Evolutionary conservation across 2,329 filamentous ascomycete species (phyloP).

Genomic region (Penicillium vulpinum): DNA sequence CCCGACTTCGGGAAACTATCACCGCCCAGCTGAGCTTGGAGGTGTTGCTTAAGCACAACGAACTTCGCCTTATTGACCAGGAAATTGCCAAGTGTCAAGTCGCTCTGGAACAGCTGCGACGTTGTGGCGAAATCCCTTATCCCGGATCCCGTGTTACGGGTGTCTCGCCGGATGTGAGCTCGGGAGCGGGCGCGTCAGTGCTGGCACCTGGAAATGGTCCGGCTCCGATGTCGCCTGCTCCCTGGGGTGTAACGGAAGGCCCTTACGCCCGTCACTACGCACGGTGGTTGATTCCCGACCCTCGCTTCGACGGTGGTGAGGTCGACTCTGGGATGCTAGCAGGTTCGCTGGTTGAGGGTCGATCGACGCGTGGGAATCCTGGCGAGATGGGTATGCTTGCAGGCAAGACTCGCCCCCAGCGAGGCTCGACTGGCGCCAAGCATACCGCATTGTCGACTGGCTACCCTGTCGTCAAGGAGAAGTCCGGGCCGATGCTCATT

Average conservation of each 20-base stretch:
- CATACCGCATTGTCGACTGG: conserved; percentile 69
- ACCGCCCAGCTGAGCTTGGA: conserved; percentile 87
- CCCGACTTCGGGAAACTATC: conserved; percentile 68
- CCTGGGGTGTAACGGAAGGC: conserved; percentile 87
- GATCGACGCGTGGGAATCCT: conserved; percentile 75
- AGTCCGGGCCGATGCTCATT: conserved; percentile 77
- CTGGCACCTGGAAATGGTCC: conserved; percentile 61
- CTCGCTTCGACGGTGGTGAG: conserved; percentile 71
- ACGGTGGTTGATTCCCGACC: conserved; percentile 90
- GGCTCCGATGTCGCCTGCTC: conserved; percentile 74
- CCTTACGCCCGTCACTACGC: conserved; percentile 93
- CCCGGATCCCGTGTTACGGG: conserved; percentile 63
- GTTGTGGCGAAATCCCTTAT: conserved; percentile 89
- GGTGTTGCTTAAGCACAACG: conserved; percentile 90
- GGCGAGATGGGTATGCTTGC: conserved; percentile 53
- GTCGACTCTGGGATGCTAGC: conserved; percentile 25
- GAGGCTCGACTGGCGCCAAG: conserved; percentile 62
- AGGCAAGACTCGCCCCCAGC: conserved; percentile 59
- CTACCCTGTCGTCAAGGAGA: conserved; percentile 74
- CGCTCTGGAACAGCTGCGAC: conserved; percentile 87
- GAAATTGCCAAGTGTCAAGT: conserved; percentile 95
- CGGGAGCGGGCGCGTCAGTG: conserved; percentile 72
- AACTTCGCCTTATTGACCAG: conserved; percentile 90
- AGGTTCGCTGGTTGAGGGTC: conserved; percentile 63
- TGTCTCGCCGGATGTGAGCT: conserved; percentile 68